Conservation (phyloP, 2,329 filamentous ascomycete genomes). For the Fusarium gaditjirri region DNA sequence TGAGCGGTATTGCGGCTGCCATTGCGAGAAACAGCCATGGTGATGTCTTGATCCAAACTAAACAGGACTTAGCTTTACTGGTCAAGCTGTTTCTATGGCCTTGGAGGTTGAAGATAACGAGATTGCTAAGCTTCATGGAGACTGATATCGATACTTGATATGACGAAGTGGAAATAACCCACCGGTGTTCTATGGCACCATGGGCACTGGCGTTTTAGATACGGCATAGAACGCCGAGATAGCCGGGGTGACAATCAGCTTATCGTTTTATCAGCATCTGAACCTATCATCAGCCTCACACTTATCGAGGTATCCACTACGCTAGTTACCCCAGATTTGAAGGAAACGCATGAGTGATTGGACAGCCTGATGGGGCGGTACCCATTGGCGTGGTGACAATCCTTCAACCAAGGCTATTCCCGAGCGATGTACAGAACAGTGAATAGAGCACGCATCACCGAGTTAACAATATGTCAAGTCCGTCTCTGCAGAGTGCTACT, state of each 20-base stretch:
- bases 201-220: neutral
- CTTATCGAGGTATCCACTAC: neutral
- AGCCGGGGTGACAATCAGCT: neutral
- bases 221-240: neutral
- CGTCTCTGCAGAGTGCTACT: neutral
- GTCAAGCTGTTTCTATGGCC: too few relatives aligned
- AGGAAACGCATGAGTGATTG: neutral
- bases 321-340: neutral
- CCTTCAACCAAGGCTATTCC: neutral
- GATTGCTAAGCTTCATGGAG: neutral
- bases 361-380: neutral
- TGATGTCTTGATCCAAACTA: neutral
- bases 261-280: accelerated
- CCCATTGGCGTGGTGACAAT: neutral
- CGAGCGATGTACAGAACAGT: too few relatives aligned
- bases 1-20: neutral
- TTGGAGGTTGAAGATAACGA: neutral
- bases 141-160: neutral
- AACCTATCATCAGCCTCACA: accelerated
- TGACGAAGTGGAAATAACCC: neutral
- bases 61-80: accelerated
- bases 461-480: neutral
- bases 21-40: neutral
- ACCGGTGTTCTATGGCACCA: neutral
- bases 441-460: too few relatives aligned